Evolutionary conservation across 805 yeast genomes (phyloP), one percentile per base, ranked within the genome.

Genomic region (Suhomyces prunicola): DNA sequence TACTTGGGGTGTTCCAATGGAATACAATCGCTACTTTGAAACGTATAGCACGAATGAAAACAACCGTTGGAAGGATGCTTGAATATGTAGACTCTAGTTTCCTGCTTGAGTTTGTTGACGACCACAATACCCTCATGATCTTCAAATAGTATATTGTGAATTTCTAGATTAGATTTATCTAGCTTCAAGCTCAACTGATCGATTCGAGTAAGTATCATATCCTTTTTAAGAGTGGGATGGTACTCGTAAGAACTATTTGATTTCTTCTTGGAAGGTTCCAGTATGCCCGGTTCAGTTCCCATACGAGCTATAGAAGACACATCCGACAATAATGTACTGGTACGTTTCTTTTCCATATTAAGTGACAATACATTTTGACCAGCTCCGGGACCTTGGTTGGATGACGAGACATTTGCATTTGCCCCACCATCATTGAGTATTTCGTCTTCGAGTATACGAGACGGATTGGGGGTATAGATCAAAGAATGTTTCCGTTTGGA

Each of bases 191-290:
- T 71, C 40, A 74, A 68, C 1, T 80, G 66, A 15, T 83, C 84
- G 2, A 88, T 67, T 60, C 79, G 81, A 0, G 91, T 83, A 54
- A 89, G 70, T n/a, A 86, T 84, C 60, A 86, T 78, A 64, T 90
- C 96, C 59, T 87, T 88, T 40, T 83, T 71, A 29, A 12, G 22
- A 82, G 65, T 4, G 65, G 67, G 56, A 35, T 76, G 83, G 52
- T 55, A 54, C 13, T 51, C 49, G 9, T 47, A 29, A 13, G n/a
- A 29, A n/a, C n/a, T 50, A 23, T 50, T 29, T 9, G 54, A 22
- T 41, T 54, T 56, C 47, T 57, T 54, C 36, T 67, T 70, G 12
- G 63, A 40, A 3, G 57, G 54, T 17, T 69, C 73, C 5, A 66
- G 54, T 39, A 61, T 63, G 3, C 70, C 68, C 22, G 69, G 54